Conservation (phyloP, 495 filamentous ascomycete genomes). For the Penicillium goetzii region DNA sequence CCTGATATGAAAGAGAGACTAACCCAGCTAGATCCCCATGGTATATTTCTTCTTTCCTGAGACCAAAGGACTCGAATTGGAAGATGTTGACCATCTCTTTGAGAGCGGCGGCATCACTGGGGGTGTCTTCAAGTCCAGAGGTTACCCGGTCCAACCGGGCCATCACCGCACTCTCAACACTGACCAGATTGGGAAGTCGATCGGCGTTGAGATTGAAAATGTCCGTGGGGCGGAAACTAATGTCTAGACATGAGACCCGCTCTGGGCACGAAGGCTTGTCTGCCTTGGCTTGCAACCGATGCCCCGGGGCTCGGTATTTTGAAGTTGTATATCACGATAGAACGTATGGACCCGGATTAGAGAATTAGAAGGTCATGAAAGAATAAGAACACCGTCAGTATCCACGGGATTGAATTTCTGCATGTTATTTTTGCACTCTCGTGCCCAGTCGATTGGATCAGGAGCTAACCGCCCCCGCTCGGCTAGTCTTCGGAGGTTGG, state of each 20-base stretch:
- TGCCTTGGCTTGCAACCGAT: neutral
- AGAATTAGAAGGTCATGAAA: neutral
- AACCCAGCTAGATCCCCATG: constrained; percentile 64
- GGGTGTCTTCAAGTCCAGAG: constrained; percentile 39
- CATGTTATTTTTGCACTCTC: neutral
- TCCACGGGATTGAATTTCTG: neutral
- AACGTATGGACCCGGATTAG: neutral
- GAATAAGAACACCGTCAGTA: no score
- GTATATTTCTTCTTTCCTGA: constrained; percentile 70
- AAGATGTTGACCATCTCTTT: constrained; percentile 73
- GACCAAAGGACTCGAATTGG: constrained; percentile 66
- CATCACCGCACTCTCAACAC: constrained; percentile 26
- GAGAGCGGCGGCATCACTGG: constrained; percentile 40
- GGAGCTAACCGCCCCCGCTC: neutral
- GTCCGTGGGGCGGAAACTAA: neutral
- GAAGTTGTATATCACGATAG: neutral
- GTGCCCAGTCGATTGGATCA: constrained; percentile 1
- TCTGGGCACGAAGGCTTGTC: constrained; percentile 1
- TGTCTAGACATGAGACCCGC: neutral
- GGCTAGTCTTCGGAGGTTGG: neutral
- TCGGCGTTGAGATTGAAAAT: constrained; percentile 1
- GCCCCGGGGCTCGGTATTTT: neutral
- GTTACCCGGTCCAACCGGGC: constrained; percentile 25
- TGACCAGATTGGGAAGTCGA: constrained; percentile 21
- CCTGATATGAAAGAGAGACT: neutral